These are phyloP conservation scores for Pyrenula aspistea DNA, from an alignment of 495 filamentous ascomycete species.

Conservation along the genomic window DNA sequence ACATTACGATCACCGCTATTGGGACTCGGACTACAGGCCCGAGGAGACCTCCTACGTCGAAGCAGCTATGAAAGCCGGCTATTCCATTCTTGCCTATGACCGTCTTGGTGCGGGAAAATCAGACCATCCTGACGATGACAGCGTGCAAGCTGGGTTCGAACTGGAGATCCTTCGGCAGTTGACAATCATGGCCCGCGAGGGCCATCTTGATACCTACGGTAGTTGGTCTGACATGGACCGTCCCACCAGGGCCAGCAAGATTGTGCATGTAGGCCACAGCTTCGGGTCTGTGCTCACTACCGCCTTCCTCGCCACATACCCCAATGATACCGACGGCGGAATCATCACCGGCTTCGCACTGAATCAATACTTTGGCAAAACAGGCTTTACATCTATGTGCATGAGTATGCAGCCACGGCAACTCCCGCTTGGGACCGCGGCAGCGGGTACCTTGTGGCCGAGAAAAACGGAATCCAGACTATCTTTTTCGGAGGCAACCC, in stretches of 20 bases:
- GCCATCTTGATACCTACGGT: slow-evolving; percentile 14
- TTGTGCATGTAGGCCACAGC: slow-evolving; percentile 43
- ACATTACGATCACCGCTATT: slow-evolving; percentile 24
- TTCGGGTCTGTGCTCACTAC: slow-evolving; percentile 31
- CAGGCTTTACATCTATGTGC: slow-evolving; percentile 23
- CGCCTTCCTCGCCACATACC: slow-evolving; percentile 31
- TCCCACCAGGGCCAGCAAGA: slow-evolving; percentile 24
- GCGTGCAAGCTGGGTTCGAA: slow-evolving; percentile 39
- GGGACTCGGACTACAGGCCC: slow-evolving; percentile 39
- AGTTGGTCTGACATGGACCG: slow-evolving; percentile 4
- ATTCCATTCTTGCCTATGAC: slow-evolving; percentile 41
- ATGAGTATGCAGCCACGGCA: slow-evolving; percentile 34
- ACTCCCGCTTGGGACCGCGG: slow-evolving; percentile 19
- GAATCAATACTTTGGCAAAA: slow-evolving; percentile 17
- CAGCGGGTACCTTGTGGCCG: slow-evolving; percentile 34
- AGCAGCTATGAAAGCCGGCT: slow-evolving; percentile 36
- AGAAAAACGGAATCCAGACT: slow-evolving; percentile 20
- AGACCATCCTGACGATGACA: slow-evolving; percentile 38
- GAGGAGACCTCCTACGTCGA: slow-evolving; percentile 37
- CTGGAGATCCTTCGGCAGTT: slow-evolving; percentile 35
- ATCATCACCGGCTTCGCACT: slow-evolving; percentile 45
- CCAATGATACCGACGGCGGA: slow-evolving; percentile 39
- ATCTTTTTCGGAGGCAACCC: slow-evolving; percentile 33
- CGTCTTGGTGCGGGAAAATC: slow-evolving; percentile 47
- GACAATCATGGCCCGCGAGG: slow-evolving; percentile 32